Evolutionary conservation across 2,329 filamentous ascomycete genomes (phyloP).

Genomic region (Colletotrichum sojae): DNA sequence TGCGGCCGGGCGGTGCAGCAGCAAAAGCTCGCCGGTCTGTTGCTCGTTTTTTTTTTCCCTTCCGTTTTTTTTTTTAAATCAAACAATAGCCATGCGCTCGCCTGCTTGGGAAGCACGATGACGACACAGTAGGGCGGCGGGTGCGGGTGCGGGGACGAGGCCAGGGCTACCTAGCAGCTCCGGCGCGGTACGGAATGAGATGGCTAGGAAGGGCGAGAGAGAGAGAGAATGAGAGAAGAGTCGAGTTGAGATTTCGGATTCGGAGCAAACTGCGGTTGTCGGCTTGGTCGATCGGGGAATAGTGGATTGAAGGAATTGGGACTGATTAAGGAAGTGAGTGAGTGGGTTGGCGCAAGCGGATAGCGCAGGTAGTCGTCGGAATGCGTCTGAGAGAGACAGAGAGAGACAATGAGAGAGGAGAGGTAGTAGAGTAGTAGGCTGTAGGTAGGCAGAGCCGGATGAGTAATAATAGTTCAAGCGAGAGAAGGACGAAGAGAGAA

Average conservation of each 20-base stretch:
- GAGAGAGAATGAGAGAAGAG: neutral
- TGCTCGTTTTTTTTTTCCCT: conserved; percentile 11
- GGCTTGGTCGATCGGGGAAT: conserved; percentile 9
- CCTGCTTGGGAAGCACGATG: conserved; percentile 34
- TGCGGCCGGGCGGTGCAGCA: conserved; percentile 19
- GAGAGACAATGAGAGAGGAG: neutral
- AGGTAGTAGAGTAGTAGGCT: no score
- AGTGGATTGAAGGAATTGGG: conserved; percentile 5
- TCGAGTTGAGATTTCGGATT: neutral
- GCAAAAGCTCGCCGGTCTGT: conserved; percentile 20
- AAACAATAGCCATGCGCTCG: conserved; percentile 25
- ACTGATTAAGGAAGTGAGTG: conserved; percentile 8
- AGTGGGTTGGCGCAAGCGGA: conserved; percentile 9
- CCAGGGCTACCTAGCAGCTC: conserved; percentile 6
- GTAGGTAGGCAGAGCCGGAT: neutral
- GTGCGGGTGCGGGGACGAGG: conserved; percentile 29
- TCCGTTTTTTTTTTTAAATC: conserved; percentile 13
- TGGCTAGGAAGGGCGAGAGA: conserved; percentile 12
- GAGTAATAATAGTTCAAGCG: neutral
- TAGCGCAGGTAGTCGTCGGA: conserved; percentile 11
- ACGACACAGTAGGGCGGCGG: conserved; percentile 33
- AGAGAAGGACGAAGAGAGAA: conserved; percentile 9
- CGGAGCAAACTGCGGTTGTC: neutral
- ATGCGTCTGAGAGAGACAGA: neutral
- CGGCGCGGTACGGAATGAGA: neutral